Evolutionary conservation across 257 asterid genomes (phyloP).

Genomic region (Gynochthodes officinalis): DNA sequence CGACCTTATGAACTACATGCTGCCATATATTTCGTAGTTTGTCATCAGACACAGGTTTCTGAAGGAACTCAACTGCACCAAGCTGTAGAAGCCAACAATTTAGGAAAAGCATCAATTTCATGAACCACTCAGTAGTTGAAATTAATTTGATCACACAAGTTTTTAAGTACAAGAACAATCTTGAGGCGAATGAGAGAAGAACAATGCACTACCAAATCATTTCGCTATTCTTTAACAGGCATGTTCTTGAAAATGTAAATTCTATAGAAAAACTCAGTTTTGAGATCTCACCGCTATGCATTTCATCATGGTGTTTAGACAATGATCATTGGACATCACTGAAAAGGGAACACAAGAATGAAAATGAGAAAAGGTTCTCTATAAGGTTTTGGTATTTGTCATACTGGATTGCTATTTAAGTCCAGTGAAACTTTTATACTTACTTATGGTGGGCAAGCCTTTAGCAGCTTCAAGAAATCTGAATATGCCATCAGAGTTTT

Average conservation of each 20-base stretch:
- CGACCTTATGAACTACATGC: constrained; percentile 51
- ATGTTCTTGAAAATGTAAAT: background rate
- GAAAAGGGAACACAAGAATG: constrained; percentile 8
- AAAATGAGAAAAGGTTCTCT: background rate
- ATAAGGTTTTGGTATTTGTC: background rate
- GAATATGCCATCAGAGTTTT: constrained; percentile 27
- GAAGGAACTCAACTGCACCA: constrained; percentile 58
- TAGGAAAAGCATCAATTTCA: background rate
- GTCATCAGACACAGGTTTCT: constrained; percentile 47
- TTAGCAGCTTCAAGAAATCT: constrained; percentile 40
- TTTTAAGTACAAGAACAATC: background rate
- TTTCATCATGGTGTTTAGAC: constrained; percentile 48
- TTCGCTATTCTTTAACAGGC: background rate
- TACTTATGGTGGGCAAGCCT: constrained; percentile 43
- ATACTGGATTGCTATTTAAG: background rate
- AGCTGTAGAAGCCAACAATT: constrained; percentile 27
- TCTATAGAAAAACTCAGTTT: constrained; percentile 9
- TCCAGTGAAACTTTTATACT: constrained; percentile 13
- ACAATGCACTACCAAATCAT: background rate
- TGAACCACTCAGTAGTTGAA: background rate
- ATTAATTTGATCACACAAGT: background rate
- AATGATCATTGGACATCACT: constrained; percentile 42
- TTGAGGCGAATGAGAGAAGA: background rate
- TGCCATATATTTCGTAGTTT: constrained; percentile 50
- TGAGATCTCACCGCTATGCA: constrained; percentile 46